Evolutionary conservation across 768 basidiomycete species (phyloP).

Genomic region (Pulveroboletus sp.): DNA sequence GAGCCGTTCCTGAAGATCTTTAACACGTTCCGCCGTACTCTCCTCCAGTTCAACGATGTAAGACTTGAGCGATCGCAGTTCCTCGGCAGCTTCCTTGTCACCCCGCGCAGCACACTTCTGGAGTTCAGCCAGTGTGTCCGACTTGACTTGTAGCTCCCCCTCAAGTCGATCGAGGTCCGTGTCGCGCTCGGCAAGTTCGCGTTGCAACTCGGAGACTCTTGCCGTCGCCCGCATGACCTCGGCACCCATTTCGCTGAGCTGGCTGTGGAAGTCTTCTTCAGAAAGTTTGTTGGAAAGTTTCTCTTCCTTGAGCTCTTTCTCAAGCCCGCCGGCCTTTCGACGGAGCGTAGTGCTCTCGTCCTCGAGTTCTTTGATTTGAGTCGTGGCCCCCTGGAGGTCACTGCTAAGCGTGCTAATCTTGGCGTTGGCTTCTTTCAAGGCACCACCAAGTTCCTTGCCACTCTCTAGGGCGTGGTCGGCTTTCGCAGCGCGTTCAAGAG

Average conservation of each 20-base stretch:
- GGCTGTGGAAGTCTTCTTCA: slow-evolving; percentile 38
- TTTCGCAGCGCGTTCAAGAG: slow-evolving; percentile 41
- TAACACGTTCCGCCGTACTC: slow-evolving; percentile 48
- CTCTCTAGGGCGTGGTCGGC: slow-evolving; percentile 63
- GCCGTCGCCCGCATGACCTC: slow-evolving; percentile 32
- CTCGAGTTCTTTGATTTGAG: slow-evolving; percentile 59
- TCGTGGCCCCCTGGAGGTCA: slow-evolving; percentile 52
- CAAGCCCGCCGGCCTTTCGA: slow-evolving; percentile 50
- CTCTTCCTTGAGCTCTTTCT: slow-evolving; percentile 56
- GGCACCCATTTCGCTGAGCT: slow-evolving; percentile 28
- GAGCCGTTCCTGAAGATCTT: slow-evolving; percentile 56
- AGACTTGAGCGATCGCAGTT: slow-evolving; percentile 41
- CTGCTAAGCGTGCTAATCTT: slow-evolving; percentile 51
- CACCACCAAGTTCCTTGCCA: slow-evolving; percentile 66
- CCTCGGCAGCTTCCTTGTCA: slow-evolving; percentile 27
- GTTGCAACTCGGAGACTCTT: slow-evolving; percentile 42
- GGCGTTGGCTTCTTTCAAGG: slow-evolving; percentile 64
- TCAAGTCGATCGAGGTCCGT: slow-evolving; percentile 28
- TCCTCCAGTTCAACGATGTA: slow-evolving; percentile 62
- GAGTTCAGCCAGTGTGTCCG: slow-evolving; percentile 22
- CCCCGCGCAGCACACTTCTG: slow-evolving; percentile 23
- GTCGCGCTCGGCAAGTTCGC: slow-evolving; percentile 44
- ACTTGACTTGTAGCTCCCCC: slow-evolving; percentile 42
- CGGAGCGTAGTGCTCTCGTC: slow-evolving; percentile 55
- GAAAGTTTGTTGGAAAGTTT: slow-evolving; percentile 39